These are phyloP conservation scores for Petrea volubilis DNA, from an alignment of 257 asterid species.

Conservation along the genomic window DNA sequence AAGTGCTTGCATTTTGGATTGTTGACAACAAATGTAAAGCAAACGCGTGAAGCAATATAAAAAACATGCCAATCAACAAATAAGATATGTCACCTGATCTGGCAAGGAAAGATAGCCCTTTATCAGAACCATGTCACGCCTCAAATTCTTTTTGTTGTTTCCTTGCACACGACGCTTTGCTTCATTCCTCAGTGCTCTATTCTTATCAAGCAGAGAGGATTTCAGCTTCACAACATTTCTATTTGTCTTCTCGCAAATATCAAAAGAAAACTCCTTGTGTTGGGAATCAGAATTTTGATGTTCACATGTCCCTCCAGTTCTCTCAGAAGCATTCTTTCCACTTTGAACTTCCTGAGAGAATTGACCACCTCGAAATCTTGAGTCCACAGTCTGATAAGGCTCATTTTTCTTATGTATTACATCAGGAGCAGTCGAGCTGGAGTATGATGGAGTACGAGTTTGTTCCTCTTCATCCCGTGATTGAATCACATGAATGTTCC, in stretches of 20 bases:
- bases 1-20: not conserved
- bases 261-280: constrained; percentile 30
- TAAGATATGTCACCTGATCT: constrained; percentile 66
- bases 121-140: constrained; percentile 78
- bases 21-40: not conserved
- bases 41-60: not conserved
- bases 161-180: constrained; percentile 37
- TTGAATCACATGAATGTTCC: not conserved
- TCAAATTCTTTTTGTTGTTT: constrained; percentile 31
- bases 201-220: constrained; percentile 40
- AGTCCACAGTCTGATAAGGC: not conserved
- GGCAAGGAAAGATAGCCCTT: constrained; percentile 47
- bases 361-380: constrained; percentile 12
- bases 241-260: constrained; percentile 51
- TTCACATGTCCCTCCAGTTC: constrained; percentile 20
- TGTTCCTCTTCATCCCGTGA: constrained; percentile 6
- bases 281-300: constrained; percentile 26
- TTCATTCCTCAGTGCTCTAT: constrained; percentile 51
- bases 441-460: constrained; percentile 1
- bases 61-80: not conserved
- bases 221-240: constrained; percentile 35
- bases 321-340: constrained; percentile 30
- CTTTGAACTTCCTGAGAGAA: constrained; percentile 18
- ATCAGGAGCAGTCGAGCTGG: constrained; percentile 13
- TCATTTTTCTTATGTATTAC: not conserved